Evolutionary conservation across 2,329 filamentous ascomycete genomes (phyloP).

Genomic region (Arthrobotrys megalospora): DNA sequence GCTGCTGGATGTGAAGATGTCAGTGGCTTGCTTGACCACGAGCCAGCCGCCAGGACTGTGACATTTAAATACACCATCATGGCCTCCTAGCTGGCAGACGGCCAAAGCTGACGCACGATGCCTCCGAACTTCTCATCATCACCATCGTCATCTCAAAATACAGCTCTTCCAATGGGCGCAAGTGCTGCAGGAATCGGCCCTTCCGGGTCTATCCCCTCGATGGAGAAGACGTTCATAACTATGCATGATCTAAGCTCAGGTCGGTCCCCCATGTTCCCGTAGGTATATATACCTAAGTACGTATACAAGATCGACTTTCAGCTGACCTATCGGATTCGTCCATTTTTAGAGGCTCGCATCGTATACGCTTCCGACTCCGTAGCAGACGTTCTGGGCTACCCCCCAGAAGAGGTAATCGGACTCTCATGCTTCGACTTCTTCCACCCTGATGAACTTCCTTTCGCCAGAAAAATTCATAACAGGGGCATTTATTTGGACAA

Average conservation of each 20-base stretch:
- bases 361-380: conserved; percentile 88
- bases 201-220: conserved; percentile 66
- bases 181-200: conserved; percentile 4
- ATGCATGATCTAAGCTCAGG: conserved; percentile 79
- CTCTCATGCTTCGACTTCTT: conserved; percentile 89
- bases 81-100: conserved; percentile 14
- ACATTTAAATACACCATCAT: conserved; percentile 45
- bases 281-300: conserved; percentile 25
- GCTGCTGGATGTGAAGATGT: conserved; percentile 21
- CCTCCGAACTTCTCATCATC: conserved; percentile 13
- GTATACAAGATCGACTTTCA: conserved; percentile 41
- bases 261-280: conserved; percentile 35
- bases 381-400: conserved; percentile 84
- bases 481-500: conserved; percentile 84
- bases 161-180: conserved; percentile 9
- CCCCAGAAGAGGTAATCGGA: conserved; percentile 81
- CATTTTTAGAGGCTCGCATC: conserved; percentile 80
- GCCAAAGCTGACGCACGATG: conserved; percentile 7
- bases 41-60: conserved; percentile 1
- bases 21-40: conserved; percentile 12
- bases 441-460: conserved; percentile 83
- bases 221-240: conserved; percentile 92
- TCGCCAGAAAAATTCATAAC: conserved; percentile 80
- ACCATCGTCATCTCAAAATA: conserved; percentile 1
- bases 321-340: conserved; percentile 71